phyloP scores from a whole-genome alignment of 2,329 filamentous ascomycete genomes.

The Verticillium longisporum region DNA sequence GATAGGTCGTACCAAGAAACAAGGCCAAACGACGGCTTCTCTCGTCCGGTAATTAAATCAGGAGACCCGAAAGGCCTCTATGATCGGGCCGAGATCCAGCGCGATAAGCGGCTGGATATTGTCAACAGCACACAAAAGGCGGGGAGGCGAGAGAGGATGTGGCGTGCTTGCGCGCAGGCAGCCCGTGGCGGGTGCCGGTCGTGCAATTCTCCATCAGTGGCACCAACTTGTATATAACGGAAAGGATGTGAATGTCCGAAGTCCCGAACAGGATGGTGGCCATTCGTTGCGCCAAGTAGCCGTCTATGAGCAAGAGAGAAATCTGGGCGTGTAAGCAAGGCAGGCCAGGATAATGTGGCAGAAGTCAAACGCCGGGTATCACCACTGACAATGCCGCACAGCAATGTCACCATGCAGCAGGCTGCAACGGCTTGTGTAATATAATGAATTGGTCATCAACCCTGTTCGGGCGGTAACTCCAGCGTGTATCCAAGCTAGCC shows the following conservation, averaged over 20 bases:
- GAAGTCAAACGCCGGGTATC: background rate
- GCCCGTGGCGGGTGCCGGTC: background rate
- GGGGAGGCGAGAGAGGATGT: background rate
- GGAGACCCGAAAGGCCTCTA: background rate
- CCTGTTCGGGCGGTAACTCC: background rate
- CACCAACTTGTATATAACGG: background rate
- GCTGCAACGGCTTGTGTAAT: background rate
- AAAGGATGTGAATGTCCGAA: background rate
- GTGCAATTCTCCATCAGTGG: background rate
- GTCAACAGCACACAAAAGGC: background rate
- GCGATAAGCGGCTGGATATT: background rate
- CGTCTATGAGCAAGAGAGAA: background rate
- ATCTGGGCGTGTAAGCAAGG: background rate
- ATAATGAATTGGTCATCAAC: background rate
- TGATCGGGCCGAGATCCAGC: background rate
- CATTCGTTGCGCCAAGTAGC: too few species aligned
- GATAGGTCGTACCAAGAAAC: background rate
- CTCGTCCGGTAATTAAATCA: background rate
- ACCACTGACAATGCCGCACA: background rate
- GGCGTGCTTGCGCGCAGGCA: background rate
- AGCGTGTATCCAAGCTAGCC: background rate
- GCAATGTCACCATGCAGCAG: background rate
- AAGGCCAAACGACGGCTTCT: constrained; percentile 2
- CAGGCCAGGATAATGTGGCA: too few species aligned
- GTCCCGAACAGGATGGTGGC: background rate